phyloP scores from a whole-genome alignment of 495 filamentous ascomycete genomes.

The Penicillium paradoxum region DNA sequence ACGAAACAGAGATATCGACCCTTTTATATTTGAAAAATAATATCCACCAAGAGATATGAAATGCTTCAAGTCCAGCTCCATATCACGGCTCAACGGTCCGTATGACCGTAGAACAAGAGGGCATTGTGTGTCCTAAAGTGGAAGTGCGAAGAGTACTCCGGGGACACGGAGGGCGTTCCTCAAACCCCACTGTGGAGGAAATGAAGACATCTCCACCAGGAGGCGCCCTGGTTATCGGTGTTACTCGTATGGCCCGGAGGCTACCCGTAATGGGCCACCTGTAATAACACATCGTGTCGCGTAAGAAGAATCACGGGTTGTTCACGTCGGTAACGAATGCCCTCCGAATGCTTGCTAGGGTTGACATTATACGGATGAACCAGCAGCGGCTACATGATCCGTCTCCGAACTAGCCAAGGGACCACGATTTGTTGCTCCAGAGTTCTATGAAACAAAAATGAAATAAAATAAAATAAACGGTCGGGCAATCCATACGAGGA shows the following conservation, averaged over 20 bases:
- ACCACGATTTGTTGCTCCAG: background rate
- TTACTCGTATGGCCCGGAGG: background rate
- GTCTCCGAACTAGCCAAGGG: background rate
- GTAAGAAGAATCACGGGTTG: no score
- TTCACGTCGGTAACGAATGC: no score
- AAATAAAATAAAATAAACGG: background rate
- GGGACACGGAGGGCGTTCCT: constrained; percentile 23
- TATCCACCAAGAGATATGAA: background rate
- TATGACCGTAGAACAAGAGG: constrained; percentile 4
- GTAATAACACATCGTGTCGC: no score
- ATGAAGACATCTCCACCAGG: constrained; percentile 2
- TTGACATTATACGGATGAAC: background rate
- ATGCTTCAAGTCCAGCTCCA: background rate
- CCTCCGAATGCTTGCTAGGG: background rate
- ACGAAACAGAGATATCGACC: background rate
- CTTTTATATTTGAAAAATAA: constrained; percentile 6
- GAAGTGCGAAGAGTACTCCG: constrained; percentile 15
- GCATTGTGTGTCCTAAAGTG: constrained; percentile 12
- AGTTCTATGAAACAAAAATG: no score
- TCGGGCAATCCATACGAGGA: background rate
- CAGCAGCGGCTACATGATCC: constrained; percentile 11
- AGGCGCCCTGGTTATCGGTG: background rate
- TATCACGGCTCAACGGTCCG: constrained; percentile 16
- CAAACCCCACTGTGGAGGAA: background rate
- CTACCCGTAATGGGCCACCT: no score